Base-by-base conservation (phyloP, 2,329 filamentous ascomycete genomes). In the Neonectria coccinea region DNA sequence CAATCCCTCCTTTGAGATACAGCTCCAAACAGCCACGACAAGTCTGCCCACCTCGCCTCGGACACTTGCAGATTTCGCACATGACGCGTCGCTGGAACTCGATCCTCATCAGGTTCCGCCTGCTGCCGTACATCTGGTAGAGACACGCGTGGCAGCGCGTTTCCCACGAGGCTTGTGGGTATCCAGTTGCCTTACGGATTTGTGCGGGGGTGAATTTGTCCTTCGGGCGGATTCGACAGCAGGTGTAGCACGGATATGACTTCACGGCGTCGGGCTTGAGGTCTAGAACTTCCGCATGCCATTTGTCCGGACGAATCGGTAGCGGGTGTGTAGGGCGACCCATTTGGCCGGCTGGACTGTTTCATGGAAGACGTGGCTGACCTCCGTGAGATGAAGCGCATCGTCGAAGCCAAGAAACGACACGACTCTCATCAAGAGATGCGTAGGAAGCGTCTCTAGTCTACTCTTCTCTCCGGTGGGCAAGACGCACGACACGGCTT, bases 1-100 rank as follows among this genome's bases (percentile, higher is more conserved):
- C 65, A 31, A 72, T 59, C 1, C 0, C 11, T 1, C 70, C 69
- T 29, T 56, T 33, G 1, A 29, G 12, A n/a, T 72, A 72, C 2
- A 72, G 48, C 18, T 72, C 68, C 48, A 65, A 9, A 44, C 70
- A 72, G 2, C 67, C 51, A 4, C 47, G 53, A 11, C 70, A 72
- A 18, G 59, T 47, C 36, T 52, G 36, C 25, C 68, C 62, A 1
- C 14, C 52, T 5, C 58, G 29, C 42, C 61, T 68, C n/a, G 67
- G 45, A 31, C 65, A 69, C n/a, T 59, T 47, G 62, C 70, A 72
- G 5, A 59, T 52, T 1, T 57, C 41, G 50, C 70, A 72, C 61
- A 64, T 64, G 16, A 20, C 27, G 11, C 63, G 64, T 5, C 62
- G 57, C 20, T 50, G 45, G 39, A 64, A 31, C 27, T 72, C 67